A percentile compares a stretch with the other conserved stretches of the same genome.
These are phyloP conservation scores for Chlamydomonas eustigma DNA, from an alignment of 139 green algal genomes.

Conservation along the genomic window DNA sequence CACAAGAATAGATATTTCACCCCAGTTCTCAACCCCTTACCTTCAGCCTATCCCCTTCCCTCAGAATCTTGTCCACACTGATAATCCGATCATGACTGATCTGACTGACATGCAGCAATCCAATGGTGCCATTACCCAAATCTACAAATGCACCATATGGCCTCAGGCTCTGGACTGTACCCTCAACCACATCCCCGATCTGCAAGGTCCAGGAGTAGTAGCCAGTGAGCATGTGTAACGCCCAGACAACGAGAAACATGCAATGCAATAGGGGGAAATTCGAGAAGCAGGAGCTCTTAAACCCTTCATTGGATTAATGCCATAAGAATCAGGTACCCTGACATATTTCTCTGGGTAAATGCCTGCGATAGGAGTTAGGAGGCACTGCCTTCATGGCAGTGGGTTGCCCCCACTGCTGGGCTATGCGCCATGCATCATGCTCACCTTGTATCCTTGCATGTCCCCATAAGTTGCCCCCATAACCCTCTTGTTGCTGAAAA, in stretches of 20 bases:
- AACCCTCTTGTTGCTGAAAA: conserved; percentile 75
- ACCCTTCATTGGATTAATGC: no score
- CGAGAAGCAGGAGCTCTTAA: no score
- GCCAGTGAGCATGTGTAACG: no score
- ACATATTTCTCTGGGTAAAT: no score
- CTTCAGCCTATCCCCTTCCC: conserved; percentile 92
- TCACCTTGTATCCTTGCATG: conserved; percentile 39
- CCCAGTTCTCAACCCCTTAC: conserved; percentile 42
- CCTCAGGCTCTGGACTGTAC: conserved; percentile 84
- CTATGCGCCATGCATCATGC: neutral
- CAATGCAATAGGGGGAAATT: no score
- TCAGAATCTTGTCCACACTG: conserved; percentile 76
- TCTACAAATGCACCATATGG: conserved; percentile 97
- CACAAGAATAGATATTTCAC: neutral
- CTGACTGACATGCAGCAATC: conserved; percentile 97
- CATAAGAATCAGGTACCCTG: no score
- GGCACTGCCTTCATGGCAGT: no score
- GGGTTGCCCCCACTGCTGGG: no score
- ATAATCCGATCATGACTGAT: conserved; percentile 90
- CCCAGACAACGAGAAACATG: no score
- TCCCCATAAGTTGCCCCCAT: conserved; percentile 9
- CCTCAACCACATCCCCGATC: conserved; percentile 90
- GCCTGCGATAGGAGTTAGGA: no score
- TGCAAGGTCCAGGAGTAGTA: no score
- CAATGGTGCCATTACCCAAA: conserved; percentile 78